These are phyloP conservation scores for Rauvolfia tetraphylla DNA, from an alignment of 257 asterid species.

Conservation along the genomic window DNA sequence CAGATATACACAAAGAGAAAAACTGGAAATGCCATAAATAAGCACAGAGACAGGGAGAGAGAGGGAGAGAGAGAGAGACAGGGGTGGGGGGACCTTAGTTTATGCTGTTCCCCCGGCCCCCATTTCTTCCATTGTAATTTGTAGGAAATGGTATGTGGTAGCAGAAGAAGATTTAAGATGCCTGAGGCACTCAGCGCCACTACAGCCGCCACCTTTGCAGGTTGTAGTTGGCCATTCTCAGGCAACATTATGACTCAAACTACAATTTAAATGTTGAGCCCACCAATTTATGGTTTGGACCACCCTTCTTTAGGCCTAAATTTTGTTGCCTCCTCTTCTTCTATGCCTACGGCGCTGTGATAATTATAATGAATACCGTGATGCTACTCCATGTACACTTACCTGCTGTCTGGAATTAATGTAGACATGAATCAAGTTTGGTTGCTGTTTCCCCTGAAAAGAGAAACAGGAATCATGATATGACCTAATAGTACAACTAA, in stretches of 20 bases:
- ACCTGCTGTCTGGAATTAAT: background rate
- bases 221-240: background rate
- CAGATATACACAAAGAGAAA: background rate
- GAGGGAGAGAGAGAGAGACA: background rate
- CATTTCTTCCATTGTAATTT: background rate
- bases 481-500: background rate
- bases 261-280: background rate
- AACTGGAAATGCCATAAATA: conserved; percentile 5
- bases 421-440: background rate
- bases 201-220: conserved; percentile 12
- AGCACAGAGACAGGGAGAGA: background rate
- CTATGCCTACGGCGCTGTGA: background rate
- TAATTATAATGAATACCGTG: background rate
- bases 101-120: background rate
- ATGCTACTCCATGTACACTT: background rate
- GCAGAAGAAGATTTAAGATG: background rate
- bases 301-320: background rate
- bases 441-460: background rate
- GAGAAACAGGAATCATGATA: background rate
- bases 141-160: background rate
- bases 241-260: background rate
- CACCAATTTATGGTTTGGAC: conserved; percentile 13
- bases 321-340: background rate
- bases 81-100: background rate
- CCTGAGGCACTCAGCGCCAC: conserved; percentile 1